Conservation (phyloP, 345 rosid genomes). For the Clarkia xantiana region DNA sequence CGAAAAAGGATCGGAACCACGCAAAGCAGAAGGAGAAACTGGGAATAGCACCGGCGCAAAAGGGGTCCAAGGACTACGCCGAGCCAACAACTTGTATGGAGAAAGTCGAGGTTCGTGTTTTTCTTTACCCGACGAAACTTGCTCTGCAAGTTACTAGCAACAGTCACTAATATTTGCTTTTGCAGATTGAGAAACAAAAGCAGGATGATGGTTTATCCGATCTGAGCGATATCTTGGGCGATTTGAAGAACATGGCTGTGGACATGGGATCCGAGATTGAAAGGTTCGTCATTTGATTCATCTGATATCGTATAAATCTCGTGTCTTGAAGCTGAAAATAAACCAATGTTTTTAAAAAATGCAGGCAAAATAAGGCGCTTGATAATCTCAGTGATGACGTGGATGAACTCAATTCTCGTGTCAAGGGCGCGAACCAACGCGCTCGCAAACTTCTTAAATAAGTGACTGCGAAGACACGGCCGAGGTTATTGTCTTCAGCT, state of each 20-base stretch:
- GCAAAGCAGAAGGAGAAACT: conserved; percentile 56
- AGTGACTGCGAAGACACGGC: conserved; percentile 6
- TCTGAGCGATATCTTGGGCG: conserved; percentile 66
- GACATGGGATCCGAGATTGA: conserved; percentile 89
- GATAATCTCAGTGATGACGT: conserved; percentile 63
- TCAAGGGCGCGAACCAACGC: conserved; percentile 79
- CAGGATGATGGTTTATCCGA: conserved; percentile 85
- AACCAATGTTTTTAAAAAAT: not conserved
- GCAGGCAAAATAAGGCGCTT: conserved; percentile 85
- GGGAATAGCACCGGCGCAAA: conserved; percentile 34
- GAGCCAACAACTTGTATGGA: conserved; percentile 49
- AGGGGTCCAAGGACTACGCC: conserved; percentile 25
- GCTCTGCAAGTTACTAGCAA: not conserved
- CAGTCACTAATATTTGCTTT: not conserved
- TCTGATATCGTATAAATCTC: not conserved
- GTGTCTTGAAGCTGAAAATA: not conserved
- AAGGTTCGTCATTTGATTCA: conserved; percentile 20
- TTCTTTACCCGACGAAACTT: not conserved
- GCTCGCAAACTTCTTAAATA: conserved; percentile 67
- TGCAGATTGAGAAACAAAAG: conserved; percentile 64
- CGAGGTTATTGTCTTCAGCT: too few relatives aligned
- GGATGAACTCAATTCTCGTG: conserved; percentile 69
- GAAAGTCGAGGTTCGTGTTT: conserved; percentile 42
- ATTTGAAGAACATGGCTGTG: conserved; percentile 79
- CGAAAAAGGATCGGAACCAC: conserved; percentile 30